Conservation (phyloP, 139 green algal genomes). For the Chlorella sp. region DNA sequence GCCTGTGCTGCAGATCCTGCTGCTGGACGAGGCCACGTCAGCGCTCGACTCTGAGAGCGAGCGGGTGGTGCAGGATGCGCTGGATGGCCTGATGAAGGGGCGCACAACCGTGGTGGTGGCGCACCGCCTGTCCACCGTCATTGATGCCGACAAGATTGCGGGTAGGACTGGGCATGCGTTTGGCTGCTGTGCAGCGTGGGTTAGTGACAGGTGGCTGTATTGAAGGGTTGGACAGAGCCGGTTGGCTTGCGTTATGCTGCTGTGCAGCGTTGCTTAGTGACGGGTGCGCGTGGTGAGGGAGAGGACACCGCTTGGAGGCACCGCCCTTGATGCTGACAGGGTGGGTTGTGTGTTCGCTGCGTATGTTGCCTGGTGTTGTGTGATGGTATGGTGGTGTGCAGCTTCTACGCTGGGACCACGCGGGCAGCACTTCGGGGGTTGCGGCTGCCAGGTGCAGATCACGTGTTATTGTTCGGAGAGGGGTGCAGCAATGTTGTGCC, state of each 20-base stretch:
- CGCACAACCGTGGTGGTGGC: constrained; percentile 71
- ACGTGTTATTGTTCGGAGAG: too few relatives aligned
- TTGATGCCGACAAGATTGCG: constrained; percentile 65
- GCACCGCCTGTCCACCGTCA: constrained; percentile 71
- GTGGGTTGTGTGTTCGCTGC: too few relatives aligned
- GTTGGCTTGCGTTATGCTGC: too few relatives aligned
- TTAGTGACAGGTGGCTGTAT: too few relatives aligned
- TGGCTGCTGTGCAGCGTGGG: too few relatives aligned
- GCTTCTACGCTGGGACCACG: neutral
- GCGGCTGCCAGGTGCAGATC: neutral
- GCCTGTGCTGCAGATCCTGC: constrained; percentile 57
- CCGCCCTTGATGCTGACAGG: constrained; percentile 60
- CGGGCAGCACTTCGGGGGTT: too few relatives aligned
- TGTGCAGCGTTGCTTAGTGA: too few relatives aligned
- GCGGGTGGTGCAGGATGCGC: constrained; percentile 65
- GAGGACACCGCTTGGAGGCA: too few relatives aligned
- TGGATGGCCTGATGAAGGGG: constrained; percentile 63
- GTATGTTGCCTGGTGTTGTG: neutral
- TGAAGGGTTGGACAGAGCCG: too few relatives aligned
- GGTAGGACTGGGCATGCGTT: constrained; percentile 15
- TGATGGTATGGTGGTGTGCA: too few relatives aligned
- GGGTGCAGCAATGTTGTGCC: too few relatives aligned
- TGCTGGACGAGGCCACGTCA: constrained; percentile 90
- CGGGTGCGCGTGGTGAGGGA: too few relatives aligned
- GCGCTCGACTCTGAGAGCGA: constrained; percentile 83